Evolutionary conservation across 805 yeast species (phyloP), one percentile per base, ranked within the genome.

Genomic region (Ogataea methanolica): DNA sequence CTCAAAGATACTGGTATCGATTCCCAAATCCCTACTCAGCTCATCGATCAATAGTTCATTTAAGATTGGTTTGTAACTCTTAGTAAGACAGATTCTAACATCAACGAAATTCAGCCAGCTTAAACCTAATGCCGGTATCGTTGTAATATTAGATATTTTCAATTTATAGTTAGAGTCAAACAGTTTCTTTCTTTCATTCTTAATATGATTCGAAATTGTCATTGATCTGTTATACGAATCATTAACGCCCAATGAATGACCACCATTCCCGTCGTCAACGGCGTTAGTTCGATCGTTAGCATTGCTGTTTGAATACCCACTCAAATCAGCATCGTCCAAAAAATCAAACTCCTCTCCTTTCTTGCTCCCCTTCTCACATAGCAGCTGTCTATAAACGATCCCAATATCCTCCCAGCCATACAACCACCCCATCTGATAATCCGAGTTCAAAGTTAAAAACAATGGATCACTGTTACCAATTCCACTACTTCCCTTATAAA

Each of bases 371-470:
- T 26, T 6, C 17, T 35, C 31, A 23, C 55, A 45, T 36, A 54
- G 43, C 36, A 63, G 46, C 39, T 65, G 69, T 6, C 69, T 46
- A 45, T 62, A 65, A 7, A 65, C 52, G 2, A 59, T 49, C 1
- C 62, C 69, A 29, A 62, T 54, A 23, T 59, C 68, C 51, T 79
- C 82, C 96, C 96, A 89, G 0, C 96, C 96, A 19, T 80, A 74
- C 40, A 80, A 68, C 76, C 85, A 80, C 6, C 91, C 87, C 17
- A 82, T 57, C 59, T 89, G 96, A 58, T 81, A 79, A 47, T 83
- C 85, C 43, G 75, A 66, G 36, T 68, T 69, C 47, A 78, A 61
- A 4, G 73, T 67, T 46, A 71, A 67, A 39, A 61, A 55, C 6
- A 62, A 58, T 14, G 56, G 66, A 26, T 62, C 65, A 6, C 52